Percentiles rank a stretch among this genome's conserved stretches.
phyloP scores from a whole-genome alignment of 2,329 filamentous ascomycete species.

The Daldinia eschscholtzii region DNA sequence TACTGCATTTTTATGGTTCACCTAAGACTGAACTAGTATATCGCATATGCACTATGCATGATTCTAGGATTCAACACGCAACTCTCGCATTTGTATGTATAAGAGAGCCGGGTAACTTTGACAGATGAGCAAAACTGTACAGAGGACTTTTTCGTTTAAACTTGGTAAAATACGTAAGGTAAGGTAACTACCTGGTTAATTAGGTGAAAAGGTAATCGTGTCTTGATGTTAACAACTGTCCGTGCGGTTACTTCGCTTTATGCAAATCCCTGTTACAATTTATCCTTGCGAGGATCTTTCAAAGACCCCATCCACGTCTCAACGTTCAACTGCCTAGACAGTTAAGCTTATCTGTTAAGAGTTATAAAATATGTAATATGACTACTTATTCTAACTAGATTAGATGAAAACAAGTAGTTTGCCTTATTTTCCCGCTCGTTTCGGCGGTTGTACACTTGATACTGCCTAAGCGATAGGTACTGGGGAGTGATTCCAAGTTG shows the following conservation, averaged over 20 bases:
- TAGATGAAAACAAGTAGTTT: background rate
- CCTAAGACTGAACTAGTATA: background rate
- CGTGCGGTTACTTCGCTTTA: background rate
- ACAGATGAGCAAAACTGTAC: background rate
- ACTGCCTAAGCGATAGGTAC: background rate
- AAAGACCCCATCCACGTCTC: background rate
- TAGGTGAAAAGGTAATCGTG: too few species aligned
- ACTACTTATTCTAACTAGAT: background rate
- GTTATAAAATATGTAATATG: background rate
- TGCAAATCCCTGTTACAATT: background rate
- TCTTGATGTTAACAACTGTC: background rate
- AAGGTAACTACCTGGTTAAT: background rate
- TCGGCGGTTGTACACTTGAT: background rate
- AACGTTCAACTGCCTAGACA: background rate
- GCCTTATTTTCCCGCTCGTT: background rate
- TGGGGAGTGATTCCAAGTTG: background rate
- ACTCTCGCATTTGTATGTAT: conserved; percentile 5
- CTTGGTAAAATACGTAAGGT: conserved; percentile 1
- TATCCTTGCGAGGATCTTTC: conserved; percentile 7
- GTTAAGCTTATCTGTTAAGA: background rate
- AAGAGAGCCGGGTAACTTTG: conserved; percentile 1
- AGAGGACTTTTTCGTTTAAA: background rate
- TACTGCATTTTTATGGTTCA: background rate
- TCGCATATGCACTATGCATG: conserved; percentile 6
- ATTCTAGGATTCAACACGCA: conserved; percentile 1